Evolutionary conservation across 2,329 filamentous ascomycete genomes (phyloP).

Genomic region (Capronia epimyces): DNA sequence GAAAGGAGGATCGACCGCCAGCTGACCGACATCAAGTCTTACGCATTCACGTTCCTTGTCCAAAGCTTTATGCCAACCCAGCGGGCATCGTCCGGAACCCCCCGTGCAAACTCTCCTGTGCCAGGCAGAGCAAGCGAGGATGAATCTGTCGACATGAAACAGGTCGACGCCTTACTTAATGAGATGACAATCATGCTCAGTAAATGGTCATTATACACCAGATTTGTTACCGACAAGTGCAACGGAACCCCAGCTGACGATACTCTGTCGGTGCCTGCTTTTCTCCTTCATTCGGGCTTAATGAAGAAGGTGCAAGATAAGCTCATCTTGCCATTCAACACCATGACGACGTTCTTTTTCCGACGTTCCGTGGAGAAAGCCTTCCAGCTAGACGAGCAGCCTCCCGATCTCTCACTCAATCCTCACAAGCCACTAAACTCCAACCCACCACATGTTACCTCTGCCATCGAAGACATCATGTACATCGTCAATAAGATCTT

Average conservation of each 20-base stretch:
- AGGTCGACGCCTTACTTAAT: constrained; percentile 78
- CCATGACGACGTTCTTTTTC: constrained; percentile 95
- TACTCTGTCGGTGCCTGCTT: constrained; percentile 58
- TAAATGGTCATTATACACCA: constrained; percentile 85
- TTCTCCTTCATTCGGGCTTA: constrained; percentile 73
- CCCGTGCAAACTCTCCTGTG: constrained; percentile 72
- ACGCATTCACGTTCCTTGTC: constrained; percentile 93
- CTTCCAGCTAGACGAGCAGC: constrained; percentile 90
- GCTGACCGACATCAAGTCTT: constrained; percentile 92
- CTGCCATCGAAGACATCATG: constrained; percentile 97
- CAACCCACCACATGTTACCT: constrained; percentile 85
- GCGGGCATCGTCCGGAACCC: constrained; percentile 55
- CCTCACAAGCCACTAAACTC: constrained; percentile 64
- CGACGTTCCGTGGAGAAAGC: constrained; percentile 93
- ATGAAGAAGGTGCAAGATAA: constrained; percentile 70
- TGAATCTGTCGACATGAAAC: constrained; percentile 92
- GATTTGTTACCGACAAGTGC: constrained; percentile 83
- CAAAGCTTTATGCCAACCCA: constrained; percentile 81
- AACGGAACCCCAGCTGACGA: constrained; percentile 52
- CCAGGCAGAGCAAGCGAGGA: constrained; percentile 69
- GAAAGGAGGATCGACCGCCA: constrained; percentile 78
- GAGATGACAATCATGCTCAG: constrained; percentile 90
- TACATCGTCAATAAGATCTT: constrained; percentile 94
- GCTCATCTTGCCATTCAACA: constrained; percentile 75
- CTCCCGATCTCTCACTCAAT: constrained; percentile 70